These are phyloP conservation scores for Oryza coarctata DNA, from an alignment of 176 grass and related monocot species.

Conservation along the genomic window DNA sequence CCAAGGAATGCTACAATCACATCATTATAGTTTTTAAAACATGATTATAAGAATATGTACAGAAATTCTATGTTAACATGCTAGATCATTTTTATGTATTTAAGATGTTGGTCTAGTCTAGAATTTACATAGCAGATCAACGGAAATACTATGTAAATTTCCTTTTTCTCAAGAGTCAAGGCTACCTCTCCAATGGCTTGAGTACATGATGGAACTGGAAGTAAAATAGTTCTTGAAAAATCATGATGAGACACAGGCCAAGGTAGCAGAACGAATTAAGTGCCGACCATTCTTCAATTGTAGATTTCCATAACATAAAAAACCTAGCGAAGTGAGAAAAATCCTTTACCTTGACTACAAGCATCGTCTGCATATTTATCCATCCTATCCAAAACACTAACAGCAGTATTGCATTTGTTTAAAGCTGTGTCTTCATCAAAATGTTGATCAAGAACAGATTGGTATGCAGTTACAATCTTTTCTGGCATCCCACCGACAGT, in stretches of 20 bases:
- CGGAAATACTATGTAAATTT: background rate
- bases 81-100: background rate
- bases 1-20: background rate
- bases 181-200: background rate
- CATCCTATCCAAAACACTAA: slow-evolving; percentile 66
- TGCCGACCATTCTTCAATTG: background rate
- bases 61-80: background rate
- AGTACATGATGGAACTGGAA: slow-evolving; percentile 17
- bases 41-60: background rate
- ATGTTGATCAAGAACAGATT: slow-evolving; percentile 69
- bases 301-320: background rate
- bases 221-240: background rate
- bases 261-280: background rate
- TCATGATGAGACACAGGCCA: slow-evolving; percentile 1
- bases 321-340: slow-evolving; percentile 26
- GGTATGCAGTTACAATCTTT: slow-evolving; percentile 84
- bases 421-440: slow-evolving; percentile 73
- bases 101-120: background rate
- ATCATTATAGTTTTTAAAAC: background rate
- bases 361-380: slow-evolving; percentile 67
- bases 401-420: slow-evolving; percentile 65
- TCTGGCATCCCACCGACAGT: slow-evolving; percentile 88
- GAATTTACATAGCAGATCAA: background rate
- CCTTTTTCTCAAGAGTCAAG: background rate
- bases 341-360: slow-evolving; percentile 63